Evolutionary conservation across 257 asterid genomes (phyloP).

Genomic region (Galeopsis tetrahit): DNA sequence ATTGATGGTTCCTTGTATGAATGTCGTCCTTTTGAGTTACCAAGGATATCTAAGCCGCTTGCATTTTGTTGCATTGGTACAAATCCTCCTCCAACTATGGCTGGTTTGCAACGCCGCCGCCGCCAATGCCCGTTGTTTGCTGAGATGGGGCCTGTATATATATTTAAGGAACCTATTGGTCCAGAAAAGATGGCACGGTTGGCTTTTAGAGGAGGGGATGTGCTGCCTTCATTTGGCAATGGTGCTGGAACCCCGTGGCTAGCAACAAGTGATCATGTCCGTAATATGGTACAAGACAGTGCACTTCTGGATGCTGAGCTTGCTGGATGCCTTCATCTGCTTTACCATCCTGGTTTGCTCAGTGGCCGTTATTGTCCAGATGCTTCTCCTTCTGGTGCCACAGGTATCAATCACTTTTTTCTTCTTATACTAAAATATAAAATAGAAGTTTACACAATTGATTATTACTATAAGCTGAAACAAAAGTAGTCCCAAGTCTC

Average conservation of each 20-base stretch:
- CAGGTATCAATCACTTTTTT: conserved; percentile 60
- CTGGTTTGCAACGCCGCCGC: conserved; percentile 98
- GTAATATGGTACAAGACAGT: conserved; percentile 68
- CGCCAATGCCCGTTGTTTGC: conserved; percentile 99
- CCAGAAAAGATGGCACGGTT: conserved; percentile 84
- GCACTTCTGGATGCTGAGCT: conserved; percentile 80
- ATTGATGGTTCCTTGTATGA: conserved; percentile 89
- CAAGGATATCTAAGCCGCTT: conserved; percentile 96
- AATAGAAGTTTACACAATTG: conserved; percentile 15
- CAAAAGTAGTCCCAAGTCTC: neutral
- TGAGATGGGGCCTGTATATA: conserved; percentile 96
- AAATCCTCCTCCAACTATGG: conserved; percentile 99
- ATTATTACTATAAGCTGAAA: conserved; percentile 17
- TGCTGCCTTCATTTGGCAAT: conserved; percentile 89
- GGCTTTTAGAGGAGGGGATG: conserved; percentile 93
- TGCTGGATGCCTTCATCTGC: conserved; percentile 86
- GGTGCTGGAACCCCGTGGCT: conserved; percentile 92
- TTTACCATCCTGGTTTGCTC: conserved; percentile 90
- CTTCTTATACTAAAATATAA: neutral
- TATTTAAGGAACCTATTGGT: conserved; percentile 90
- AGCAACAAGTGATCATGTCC: conserved; percentile 71
- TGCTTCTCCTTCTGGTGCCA: conserved; percentile 94
- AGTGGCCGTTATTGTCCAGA: conserved; percentile 95
- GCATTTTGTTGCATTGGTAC: conserved; percentile 99
- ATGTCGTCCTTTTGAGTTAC: conserved; percentile 94